phyloP scores from a whole-genome alignment of 2,329 filamentous ascomycete genomes.

The Fusarium longipes region DNA sequence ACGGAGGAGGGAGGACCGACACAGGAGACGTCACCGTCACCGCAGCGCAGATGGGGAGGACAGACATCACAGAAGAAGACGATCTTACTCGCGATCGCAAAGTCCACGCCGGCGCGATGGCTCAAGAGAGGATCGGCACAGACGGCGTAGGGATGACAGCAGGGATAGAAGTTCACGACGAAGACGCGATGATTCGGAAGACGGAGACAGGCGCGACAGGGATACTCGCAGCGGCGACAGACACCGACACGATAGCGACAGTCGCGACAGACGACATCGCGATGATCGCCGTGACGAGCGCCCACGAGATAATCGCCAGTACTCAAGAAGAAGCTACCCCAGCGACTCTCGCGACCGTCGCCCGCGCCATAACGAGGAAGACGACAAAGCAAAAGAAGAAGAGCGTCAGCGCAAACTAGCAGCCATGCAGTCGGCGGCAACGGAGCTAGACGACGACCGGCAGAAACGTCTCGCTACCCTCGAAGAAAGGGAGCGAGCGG shows the following conservation, averaged over 20 bases:
- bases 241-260: background rate
- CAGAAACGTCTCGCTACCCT: constrained; percentile 74
- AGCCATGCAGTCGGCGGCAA: constrained; percentile 78
- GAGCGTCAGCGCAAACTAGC: constrained; percentile 75
- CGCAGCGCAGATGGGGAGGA: constrained; percentile 55
- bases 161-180: constrained; percentile 40
- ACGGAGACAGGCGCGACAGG: constrained; percentile 23
- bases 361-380: constrained; percentile 39
- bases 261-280: constrained; percentile 20
- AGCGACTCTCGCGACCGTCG: constrained; percentile 42
- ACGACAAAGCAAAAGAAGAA: constrained; percentile 56
- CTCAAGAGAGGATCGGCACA: constrained; percentile 47
- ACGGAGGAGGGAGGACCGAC: constrained; percentile 48
- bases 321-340: constrained; percentile 26
- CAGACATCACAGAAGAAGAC: constrained; percentile 55
- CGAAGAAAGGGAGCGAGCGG: constrained; percentile 71
- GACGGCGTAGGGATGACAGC: constrained; percentile 42
- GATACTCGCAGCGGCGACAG: background rate
- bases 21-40: constrained; percentile 59
- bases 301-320: constrained; percentile 41
- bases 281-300: constrained; percentile 15
- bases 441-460: constrained; percentile 76
- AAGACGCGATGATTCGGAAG: constrained; percentile 37
- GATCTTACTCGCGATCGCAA: constrained; percentile 60
- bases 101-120: constrained; percentile 54